Percentiles rank a stretch among this genome's conserved stretches.
Conservation (phyloP, 805 yeast genomes). For the Lipomyces kockii region DNA sequence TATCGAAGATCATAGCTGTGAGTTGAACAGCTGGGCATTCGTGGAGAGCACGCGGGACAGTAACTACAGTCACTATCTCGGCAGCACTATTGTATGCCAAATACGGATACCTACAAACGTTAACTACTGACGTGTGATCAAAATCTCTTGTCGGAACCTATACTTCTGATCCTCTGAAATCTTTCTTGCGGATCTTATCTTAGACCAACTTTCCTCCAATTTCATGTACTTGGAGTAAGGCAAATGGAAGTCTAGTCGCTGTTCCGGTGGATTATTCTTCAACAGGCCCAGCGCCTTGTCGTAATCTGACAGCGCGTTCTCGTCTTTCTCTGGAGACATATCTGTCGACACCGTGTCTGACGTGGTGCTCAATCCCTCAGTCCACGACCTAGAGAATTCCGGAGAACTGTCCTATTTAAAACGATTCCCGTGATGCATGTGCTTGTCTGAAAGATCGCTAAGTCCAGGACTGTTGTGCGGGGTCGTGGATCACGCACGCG, state of each 20-base stretch:
- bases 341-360: too few species aligned
- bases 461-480: too few species aligned
- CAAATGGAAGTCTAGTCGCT: neutral
- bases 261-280: neutral
- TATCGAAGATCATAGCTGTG: neutral
- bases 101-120: neutral
- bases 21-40: neutral
- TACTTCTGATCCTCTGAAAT: constrained; percentile 4
- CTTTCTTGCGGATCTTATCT: neutral
- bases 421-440: too few species aligned
- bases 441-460: too few species aligned
- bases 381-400: too few species aligned
- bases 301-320: neutral
- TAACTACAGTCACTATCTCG: neutral
- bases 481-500: too few species aligned
- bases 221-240: neutral
- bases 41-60: neutral
- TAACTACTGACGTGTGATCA: neutral
- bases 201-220: neutral
- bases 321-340: too few species aligned
- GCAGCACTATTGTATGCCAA: neutral
- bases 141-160: neutral
- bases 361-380: too few species aligned
- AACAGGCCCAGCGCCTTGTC: neutral
- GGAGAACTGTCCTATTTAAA: too few species aligned